Conservation (phyloP, 139 green algal species). For the Chlorella sp. region DNA sequence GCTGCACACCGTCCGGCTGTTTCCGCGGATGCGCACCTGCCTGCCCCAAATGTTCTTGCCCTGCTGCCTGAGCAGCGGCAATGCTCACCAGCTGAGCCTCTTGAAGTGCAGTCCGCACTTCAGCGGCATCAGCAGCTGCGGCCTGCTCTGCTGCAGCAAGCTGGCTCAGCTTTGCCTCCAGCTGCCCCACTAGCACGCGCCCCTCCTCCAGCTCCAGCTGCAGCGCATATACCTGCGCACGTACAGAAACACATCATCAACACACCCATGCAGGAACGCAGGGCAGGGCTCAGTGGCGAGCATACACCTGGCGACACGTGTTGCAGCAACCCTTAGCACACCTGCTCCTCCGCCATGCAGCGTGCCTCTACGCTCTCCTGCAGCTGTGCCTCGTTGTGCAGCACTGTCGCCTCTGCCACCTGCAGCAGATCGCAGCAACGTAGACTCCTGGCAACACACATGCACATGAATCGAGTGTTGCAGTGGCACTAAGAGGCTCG, state of each 20-base stretch:
- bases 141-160: background rate
- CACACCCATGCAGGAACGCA: background rate
- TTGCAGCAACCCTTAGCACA: too few species aligned
- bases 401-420: constrained; percentile 37
- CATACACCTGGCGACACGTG: too few species aligned
- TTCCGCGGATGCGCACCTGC: background rate
- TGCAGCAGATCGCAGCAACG: background rate
- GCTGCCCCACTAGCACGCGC: background rate
- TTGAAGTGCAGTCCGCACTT: background rate
- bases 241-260: background rate
- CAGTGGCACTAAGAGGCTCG: too few species aligned
- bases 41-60: too few species aligned
- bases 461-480: too few species aligned
- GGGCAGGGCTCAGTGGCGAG: too few species aligned
- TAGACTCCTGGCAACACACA: too few species aligned
- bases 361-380: constrained; percentile 39
- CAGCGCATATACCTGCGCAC: background rate
- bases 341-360: constrained; percentile 49
- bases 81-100: background rate
- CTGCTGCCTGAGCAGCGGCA: background rate
- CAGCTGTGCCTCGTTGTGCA: constrained; percentile 45
- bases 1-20: too few species aligned
- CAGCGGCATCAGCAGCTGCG: background rate
- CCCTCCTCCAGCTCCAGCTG: constrained; percentile 10
- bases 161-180: background rate